Percentiles rank a stretch among this genome's conserved stretches.
phyloP scores from a whole-genome alignment of 306 rosid species.

The Fragaria ananassa region DNA sequence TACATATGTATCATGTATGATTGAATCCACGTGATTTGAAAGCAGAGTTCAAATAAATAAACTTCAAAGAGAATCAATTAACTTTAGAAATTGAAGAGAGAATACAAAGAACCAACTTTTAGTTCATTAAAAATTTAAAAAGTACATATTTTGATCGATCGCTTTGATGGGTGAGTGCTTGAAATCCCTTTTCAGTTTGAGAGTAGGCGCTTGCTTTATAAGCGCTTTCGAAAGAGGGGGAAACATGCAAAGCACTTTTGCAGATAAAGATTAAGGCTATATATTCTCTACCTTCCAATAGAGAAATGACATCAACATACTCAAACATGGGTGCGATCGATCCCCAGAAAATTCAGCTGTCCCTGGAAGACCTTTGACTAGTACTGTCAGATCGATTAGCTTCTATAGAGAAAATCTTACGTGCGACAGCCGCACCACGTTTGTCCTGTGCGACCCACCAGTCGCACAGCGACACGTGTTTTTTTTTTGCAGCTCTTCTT shows the following conservation, averaged over 20 bases:
- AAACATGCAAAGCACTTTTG: background rate
- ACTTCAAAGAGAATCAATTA: background rate
- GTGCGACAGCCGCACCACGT: too few species aligned
- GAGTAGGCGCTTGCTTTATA: background rate
- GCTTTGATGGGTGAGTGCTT: background rate
- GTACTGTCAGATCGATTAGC: background rate
- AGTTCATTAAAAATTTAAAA: background rate
- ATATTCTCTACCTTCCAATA: background rate
- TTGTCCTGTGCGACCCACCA: too few species aligned
- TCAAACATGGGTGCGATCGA: background rate
- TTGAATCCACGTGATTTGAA: conserved; percentile 1
- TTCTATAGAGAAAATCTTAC: too few species aligned
- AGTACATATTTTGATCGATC: background rate
- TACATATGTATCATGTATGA: background rate
- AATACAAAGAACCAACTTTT: too few species aligned
- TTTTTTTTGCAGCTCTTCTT: too few species aligned
- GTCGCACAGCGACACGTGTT: too few species aligned
- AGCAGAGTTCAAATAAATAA: background rate
- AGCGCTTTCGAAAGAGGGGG: background rate
- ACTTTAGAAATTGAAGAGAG: background rate
- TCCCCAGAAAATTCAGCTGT: conserved; percentile 11
- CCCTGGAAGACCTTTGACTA: conserved; percentile 10
- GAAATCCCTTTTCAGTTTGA: background rate
- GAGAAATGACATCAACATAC: background rate
- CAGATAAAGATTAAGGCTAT: background rate